Conservation (phyloP, 768 basidiomycete genomes). For the Mrakia frigida region DNA sequence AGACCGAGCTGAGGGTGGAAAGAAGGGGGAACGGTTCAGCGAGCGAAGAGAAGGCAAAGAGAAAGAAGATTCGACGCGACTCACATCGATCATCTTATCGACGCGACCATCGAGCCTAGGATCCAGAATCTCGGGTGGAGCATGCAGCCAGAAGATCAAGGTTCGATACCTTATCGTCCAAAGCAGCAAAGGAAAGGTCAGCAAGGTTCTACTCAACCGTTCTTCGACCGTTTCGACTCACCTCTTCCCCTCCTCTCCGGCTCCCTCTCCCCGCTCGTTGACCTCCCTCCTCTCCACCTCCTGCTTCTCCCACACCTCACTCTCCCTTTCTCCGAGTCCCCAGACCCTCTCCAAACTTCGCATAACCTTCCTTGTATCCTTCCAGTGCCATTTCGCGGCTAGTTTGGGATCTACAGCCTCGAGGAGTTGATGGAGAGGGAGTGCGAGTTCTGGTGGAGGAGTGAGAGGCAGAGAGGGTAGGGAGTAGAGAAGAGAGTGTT, state of each 20-base stretch:
- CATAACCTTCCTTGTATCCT: conserved; percentile 82
- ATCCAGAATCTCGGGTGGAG: conserved; percentile 59
- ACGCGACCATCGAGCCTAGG: conserved; percentile 71
- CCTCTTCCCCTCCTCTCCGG: conserved; percentile 35
- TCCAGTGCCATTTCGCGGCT: conserved; percentile 91
- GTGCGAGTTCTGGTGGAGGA: conserved; percentile 52
- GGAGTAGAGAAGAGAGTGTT: conserved; percentile 34
- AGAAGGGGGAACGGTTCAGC: not conserved
- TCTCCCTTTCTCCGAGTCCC: conserved; percentile 60
- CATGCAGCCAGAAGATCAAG: conserved; percentile 85
- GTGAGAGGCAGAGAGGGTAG: conserved; percentile 35
- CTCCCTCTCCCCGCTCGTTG: conserved; percentile 15
- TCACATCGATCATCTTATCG: conserved; percentile 81
- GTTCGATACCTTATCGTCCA: conserved; percentile 62
- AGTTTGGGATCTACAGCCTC: conserved; percentile 63
- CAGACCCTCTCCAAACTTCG: conserved; percentile 72
- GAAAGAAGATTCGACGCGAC: conserved; percentile 29
- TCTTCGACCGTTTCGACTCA: not conserved
- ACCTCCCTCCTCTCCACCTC: conserved; percentile 41
- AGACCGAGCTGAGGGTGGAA: conserved; percentile 60
- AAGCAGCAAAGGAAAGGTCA: not conserved
- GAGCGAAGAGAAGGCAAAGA: not conserved
- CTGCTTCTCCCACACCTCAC: conserved; percentile 65
- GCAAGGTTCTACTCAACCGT: conserved; percentile 9
- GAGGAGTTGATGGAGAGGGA: conserved; percentile 64